phyloP scores from a whole-genome alignment of 2,329 filamentous ascomycete genomes.

The Scolecobasidium constrictum region DNA sequence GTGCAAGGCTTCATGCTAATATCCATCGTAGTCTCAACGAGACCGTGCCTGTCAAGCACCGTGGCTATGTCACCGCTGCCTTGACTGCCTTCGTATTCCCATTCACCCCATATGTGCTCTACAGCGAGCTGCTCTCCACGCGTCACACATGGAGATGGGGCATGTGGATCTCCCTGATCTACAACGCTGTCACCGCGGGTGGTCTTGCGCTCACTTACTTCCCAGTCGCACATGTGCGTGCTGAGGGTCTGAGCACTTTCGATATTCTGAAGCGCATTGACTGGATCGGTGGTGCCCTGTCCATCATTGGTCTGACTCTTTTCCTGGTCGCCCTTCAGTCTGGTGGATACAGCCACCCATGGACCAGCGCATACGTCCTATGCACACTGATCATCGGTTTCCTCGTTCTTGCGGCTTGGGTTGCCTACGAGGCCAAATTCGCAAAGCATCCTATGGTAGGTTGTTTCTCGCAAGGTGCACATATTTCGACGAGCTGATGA shows the following conservation, averaged over 20 bases:
- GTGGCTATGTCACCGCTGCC: slow-evolving; percentile 22
- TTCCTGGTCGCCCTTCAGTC: slow-evolving; percentile 77
- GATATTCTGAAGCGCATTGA: slow-evolving; percentile 38
- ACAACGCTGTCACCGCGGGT: slow-evolving; percentile 20
- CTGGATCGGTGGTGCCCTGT: slow-evolving; percentile 52
- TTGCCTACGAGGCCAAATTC: slow-evolving; percentile 27
- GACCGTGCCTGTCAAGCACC: slow-evolving; percentile 22
- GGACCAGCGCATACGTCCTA: slow-evolving; percentile 63
- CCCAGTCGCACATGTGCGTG: slow-evolving; percentile 20
- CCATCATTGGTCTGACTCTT: slow-evolving; percentile 74
- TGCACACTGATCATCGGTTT: slow-evolving; percentile 68
- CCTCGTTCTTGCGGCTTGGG: slow-evolving; percentile 39
- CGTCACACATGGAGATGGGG: slow-evolving; percentile 21
- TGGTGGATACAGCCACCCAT: slow-evolving; percentile 65
- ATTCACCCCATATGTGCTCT: slow-evolving; percentile 22
- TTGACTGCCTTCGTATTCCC: slow-evolving; percentile 24
- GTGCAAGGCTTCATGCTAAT: slow-evolving; percentile 1
- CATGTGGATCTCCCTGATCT: slow-evolving; percentile 15
- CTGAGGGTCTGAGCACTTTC: slow-evolving; percentile 20
- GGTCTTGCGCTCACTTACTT: slow-evolving; percentile 22
- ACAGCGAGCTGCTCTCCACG: slow-evolving; percentile 21
- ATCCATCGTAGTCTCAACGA: slow-evolving; percentile 17
- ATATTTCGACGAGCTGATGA: too few species aligned
- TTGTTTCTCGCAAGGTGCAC: too few species aligned
- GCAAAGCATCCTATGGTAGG: slow-evolving; percentile 25